phyloP scores from a whole-genome alignment of 169 alveolate species.

The Plasmodium falciparum region DNA sequence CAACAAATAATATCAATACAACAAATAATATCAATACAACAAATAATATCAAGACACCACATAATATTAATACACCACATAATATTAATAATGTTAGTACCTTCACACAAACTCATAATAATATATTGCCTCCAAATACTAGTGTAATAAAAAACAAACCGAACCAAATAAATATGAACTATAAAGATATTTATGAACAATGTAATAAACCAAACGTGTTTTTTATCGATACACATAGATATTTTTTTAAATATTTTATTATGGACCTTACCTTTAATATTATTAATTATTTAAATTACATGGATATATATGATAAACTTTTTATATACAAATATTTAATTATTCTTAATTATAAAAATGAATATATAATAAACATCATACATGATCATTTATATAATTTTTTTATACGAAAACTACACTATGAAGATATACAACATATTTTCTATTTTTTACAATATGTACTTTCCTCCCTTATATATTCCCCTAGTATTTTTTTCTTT shows the following conservation, averaged over 20 bases:
- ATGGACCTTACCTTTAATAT: constrained; percentile 58
- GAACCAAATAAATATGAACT: background rate
- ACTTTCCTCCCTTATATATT: constrained; percentile 12
- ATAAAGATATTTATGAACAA: background rate
- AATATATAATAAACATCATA: constrained; percentile 50
- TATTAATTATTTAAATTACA: constrained; percentile 15
- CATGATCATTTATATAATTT: constrained; percentile 37
- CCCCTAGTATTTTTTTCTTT: constrained; percentile 26
- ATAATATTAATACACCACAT: background rate
- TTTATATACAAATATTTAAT: constrained; percentile 38
- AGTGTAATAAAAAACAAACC: background rate
- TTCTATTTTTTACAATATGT: constrained; percentile 52
- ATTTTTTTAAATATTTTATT: constrained; percentile 29
- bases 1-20: no score
- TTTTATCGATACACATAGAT: no score
- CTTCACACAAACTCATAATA: no score
- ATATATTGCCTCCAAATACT: no score
- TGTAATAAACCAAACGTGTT: background rate
- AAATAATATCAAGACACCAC: background rate
- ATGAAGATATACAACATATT: constrained; percentile 17
- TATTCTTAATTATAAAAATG: constrained; percentile 47
- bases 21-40: no score
- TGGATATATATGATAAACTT: constrained; percentile 30
- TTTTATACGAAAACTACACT: constrained; percentile 25
- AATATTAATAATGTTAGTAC: background rate